phyloP scores from a whole-genome alignment of 164 flowering plant genomes.

The Brasenia schreberi region DNA sequence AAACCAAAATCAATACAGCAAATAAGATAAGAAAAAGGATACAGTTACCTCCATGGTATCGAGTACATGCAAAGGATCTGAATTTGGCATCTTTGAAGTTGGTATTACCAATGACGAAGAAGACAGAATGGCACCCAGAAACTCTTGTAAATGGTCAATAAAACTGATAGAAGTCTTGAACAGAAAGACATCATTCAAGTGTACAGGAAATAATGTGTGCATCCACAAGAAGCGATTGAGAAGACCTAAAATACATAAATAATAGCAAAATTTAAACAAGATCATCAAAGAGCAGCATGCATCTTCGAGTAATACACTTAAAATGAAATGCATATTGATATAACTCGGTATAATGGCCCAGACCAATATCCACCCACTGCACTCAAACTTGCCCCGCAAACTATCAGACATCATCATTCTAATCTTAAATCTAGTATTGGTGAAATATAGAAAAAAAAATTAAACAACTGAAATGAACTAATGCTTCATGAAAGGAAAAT shows the following conservation, averaged over 20 bases:
- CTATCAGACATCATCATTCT: too few species aligned
- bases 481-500: too few species aligned
- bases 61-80: conserved; percentile 35
- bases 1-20: neutral
- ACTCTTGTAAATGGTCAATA: conserved; percentile 88
- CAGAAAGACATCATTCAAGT: conserved; percentile 40
- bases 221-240: conserved; percentile 84
- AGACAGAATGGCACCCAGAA: conserved; percentile 56
- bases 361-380: too few species aligned
- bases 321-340: too few species aligned
- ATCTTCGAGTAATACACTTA: too few species aligned
- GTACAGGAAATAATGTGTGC: conserved; percentile 62
- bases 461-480: too few species aligned
- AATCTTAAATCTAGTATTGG: too few species aligned
- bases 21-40: neutral
- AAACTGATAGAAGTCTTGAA: conserved; percentile 89
- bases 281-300: too few species aligned
- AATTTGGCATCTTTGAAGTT: conserved; percentile 42
- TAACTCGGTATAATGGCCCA: too few species aligned
- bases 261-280: neutral
- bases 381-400: too few species aligned
- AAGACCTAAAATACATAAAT: conserved; percentile 40
- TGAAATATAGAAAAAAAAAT: too few species aligned
- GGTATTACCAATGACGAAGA: conserved; percentile 56
- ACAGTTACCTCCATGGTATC: conserved; percentile 51